Percentiles rank a stretch among this genome's conserved stretches.
phyloP scores from a whole-genome alignment of 768 basidiomycete genomes.

The Calocera viscosa region DNA sequence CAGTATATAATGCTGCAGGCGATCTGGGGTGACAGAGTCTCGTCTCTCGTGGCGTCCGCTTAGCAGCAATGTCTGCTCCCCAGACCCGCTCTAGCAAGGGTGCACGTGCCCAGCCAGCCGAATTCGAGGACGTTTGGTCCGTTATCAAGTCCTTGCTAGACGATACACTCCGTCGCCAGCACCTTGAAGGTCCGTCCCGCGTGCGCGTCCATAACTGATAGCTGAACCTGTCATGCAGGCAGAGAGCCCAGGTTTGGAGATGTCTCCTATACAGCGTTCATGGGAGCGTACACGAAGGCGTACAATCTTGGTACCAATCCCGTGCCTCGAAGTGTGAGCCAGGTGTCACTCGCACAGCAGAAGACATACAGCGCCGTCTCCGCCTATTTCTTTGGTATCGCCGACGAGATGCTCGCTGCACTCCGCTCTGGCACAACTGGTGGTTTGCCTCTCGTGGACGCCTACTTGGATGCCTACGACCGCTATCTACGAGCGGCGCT shows the following conservation, averaged over 20 bases:
- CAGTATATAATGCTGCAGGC: too few species aligned
- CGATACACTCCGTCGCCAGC: background rate
- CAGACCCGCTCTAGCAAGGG: too few species aligned
- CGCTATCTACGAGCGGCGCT: background rate
- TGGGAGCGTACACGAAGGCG: background rate
- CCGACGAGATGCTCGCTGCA: background rate
- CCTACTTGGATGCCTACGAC: background rate
- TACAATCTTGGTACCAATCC: background rate
- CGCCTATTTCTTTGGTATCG: background rate
- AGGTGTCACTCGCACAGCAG: too few species aligned
- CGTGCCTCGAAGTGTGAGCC: too few species aligned
- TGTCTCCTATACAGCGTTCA: background rate
- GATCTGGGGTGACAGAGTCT: too few species aligned
- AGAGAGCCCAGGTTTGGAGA: background rate
- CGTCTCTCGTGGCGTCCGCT: too few species aligned
- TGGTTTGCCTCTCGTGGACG: background rate
- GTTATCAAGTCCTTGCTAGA: background rate
- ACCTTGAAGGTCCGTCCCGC: background rate
- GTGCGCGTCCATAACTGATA: background rate
- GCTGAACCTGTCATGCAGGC: background rate
- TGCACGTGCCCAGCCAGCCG: too few species aligned
- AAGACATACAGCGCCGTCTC: background rate
- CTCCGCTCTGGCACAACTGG: background rate
- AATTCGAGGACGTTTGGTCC: background rate
- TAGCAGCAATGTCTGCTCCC: background rate